Evolutionary conservation across 2,329 filamentous ascomycete species (phyloP).

Genomic region (Bipolaris cookei): DNA sequence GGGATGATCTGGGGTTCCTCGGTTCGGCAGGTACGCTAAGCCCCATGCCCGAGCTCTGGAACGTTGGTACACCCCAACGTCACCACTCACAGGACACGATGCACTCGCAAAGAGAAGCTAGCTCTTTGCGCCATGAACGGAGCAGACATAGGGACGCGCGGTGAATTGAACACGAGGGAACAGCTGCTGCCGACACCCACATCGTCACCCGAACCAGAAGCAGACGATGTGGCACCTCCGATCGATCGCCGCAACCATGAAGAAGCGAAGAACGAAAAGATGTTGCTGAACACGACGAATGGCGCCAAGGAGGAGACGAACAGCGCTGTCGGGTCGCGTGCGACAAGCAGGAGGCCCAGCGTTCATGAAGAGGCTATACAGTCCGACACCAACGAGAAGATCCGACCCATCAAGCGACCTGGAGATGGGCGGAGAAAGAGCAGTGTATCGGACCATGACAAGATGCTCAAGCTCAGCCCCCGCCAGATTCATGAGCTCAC

Average conservation of each 20-base stretch:
- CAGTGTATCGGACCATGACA: slow-evolving; percentile 49
- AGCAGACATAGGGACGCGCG: slow-evolving; percentile 28
- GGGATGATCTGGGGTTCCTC: neutral
- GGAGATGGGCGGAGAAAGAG: slow-evolving; percentile 45
- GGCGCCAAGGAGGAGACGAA: slow-evolving; percentile 15
- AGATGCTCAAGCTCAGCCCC: slow-evolving; percentile 60
- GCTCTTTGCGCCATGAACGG: slow-evolving; percentile 40
- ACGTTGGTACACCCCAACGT: slow-evolving; percentile 10
- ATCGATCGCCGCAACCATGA: slow-evolving; percentile 16
- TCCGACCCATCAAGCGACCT: slow-evolving; percentile 43
- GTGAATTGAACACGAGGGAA: slow-evolving; percentile 24
- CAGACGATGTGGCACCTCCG: slow-evolving; percentile 30
- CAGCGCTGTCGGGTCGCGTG: slow-evolving; percentile 20
- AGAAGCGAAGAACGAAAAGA: slow-evolving; percentile 13
- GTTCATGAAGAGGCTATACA: slow-evolving; percentile 41
- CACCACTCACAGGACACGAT: slow-evolving; percentile 15
- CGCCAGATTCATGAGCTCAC: slow-evolving; percentile 63
- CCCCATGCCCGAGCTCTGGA: slow-evolving; percentile 11
- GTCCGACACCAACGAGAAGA: slow-evolving; percentile 44
- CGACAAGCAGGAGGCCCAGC: slow-evolving; percentile 28
- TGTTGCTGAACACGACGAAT: slow-evolving; percentile 21
- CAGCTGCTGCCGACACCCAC: slow-evolving; percentile 43
- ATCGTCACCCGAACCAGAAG: slow-evolving; percentile 35
- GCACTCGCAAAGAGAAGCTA: slow-evolving; percentile 19
- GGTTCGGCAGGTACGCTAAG: slow-evolving; percentile 10